Evolutionary conservation across 345 rosid species (phyloP).

Genomic region (Camelina hispida): DNA sequence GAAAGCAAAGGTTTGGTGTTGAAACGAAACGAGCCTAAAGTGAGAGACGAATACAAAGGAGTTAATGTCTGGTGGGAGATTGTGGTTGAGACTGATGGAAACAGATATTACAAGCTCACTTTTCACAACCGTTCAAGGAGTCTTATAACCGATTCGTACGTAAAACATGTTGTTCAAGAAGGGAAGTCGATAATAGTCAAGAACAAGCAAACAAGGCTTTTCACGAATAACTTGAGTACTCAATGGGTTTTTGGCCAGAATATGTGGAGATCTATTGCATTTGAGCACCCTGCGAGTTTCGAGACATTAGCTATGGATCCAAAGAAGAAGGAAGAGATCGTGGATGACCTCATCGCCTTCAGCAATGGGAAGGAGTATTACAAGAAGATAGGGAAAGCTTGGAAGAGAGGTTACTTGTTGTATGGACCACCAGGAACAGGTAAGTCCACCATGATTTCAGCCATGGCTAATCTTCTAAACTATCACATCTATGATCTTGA

Average conservation of each 20-base stretch:
- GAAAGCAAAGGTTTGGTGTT: slow-evolving; percentile 39
- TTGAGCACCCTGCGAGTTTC: slow-evolving; percentile 51
- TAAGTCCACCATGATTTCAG: slow-evolving; percentile 54
- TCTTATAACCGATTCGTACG: slow-evolving; percentile 45
- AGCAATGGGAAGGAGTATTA: slow-evolving; percentile 47
- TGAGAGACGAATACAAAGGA: slow-evolving; percentile 51
- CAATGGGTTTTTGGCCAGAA: slow-evolving; percentile 26
- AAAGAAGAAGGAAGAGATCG: slow-evolving; percentile 46
- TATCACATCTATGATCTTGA: slow-evolving; percentile 52
- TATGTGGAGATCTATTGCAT: slow-evolving; percentile 47
- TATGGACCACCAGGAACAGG: slow-evolving; percentile 56
- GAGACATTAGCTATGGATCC: slow-evolving; percentile 49
- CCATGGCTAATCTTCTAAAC: slow-evolving; percentile 51
- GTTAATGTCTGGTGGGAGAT: slow-evolving; percentile 57
- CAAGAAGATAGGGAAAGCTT: slow-evolving; percentile 48
- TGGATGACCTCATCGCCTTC: slow-evolving; percentile 43
- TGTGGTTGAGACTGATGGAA: slow-evolving; percentile 44
- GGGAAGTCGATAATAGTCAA: slow-evolving; percentile 52
- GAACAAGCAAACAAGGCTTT: slow-evolving; percentile 57
- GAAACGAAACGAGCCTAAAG: slow-evolving; percentile 29
- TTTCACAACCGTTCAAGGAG: slow-evolving; percentile 50
- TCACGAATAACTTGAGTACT: slow-evolving; percentile 52
- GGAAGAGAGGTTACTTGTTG: slow-evolving; percentile 55
- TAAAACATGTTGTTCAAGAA: slow-evolving; percentile 49
- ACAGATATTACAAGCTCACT: slow-evolving; percentile 51